phyloP scores from a whole-genome alignment of 768 basidiomycete genomes.

The Serendipita indica region DNA sequence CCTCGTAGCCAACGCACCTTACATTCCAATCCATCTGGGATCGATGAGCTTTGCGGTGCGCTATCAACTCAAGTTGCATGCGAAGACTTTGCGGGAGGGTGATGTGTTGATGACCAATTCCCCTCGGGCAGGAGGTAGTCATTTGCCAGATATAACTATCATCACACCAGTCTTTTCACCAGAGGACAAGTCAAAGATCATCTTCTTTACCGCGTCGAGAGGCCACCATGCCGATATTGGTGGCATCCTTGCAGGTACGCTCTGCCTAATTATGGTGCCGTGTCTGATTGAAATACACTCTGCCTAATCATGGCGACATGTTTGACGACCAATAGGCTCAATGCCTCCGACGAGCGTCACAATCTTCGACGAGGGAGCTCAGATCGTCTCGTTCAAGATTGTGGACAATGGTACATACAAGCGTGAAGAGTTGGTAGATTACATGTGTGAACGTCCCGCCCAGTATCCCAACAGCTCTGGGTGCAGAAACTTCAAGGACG shows the following conservation, averaged over 20 bases:
- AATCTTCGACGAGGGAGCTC: slow-evolving; percentile 88
- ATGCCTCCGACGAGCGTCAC: slow-evolving; percentile 91
- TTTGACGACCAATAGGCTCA: too few species aligned
- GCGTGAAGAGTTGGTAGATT: slow-evolving; percentile 51
- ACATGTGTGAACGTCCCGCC: slow-evolving; percentile 71
- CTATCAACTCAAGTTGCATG: slow-evolving; percentile 73
- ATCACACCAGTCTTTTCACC: slow-evolving; percentile 76
- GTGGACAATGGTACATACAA: slow-evolving; percentile 74
- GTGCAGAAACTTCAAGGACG: slow-evolving; percentile 73
- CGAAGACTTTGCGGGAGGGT: slow-evolving; percentile 60
- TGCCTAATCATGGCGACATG: not conserved
- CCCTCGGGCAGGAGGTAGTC: slow-evolving; percentile 74
- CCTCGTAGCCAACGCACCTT: slow-evolving; percentile 86
- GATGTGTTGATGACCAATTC: slow-evolving; percentile 92
- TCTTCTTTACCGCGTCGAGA: slow-evolving; percentile 86
- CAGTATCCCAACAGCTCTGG: slow-evolving; percentile 76
- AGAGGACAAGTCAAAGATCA: slow-evolving; percentile 47
- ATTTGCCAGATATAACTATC: slow-evolving; percentile 80
- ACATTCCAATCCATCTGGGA: slow-evolving; percentile 75
- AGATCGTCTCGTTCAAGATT: slow-evolving; percentile 83
- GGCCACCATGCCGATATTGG: slow-evolving; percentile 93
- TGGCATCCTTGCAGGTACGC: slow-evolving; percentile 64
- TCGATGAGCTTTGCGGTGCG: slow-evolving; percentile 89
- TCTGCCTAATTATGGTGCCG: not conserved
- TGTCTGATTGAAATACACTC: not conserved